Conservation (phyloP, 345 rosid species). For the Combretum micranthum region DNA sequence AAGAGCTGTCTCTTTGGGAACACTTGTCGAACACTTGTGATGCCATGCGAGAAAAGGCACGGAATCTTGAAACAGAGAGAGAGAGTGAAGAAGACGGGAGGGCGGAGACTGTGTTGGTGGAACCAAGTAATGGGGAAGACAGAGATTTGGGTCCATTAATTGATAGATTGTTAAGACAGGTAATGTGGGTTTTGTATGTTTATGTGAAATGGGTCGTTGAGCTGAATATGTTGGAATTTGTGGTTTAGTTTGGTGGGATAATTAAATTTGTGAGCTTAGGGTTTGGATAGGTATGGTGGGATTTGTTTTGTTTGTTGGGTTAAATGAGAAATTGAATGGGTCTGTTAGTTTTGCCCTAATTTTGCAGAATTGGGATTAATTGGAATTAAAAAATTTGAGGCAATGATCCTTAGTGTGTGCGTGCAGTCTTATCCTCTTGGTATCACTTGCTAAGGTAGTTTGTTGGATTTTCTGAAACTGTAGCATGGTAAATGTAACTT, state of each 20-base stretch:
- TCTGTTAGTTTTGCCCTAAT: neutral
- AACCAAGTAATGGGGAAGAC: slow-evolving; percentile 3
- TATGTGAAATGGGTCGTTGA: neutral
- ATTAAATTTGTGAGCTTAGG: neutral
- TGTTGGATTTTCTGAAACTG: too few species aligned
- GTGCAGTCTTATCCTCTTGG: too few species aligned
- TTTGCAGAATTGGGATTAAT: neutral
- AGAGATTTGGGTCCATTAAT: slow-evolving; percentile 21
- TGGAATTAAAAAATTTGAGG: neutral
- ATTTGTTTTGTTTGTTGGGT: neutral
- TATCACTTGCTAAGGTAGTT: too few species aligned
- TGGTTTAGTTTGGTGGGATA: slow-evolving; percentile 6
- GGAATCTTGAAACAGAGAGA: slow-evolving; percentile 15
- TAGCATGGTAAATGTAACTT: neutral
- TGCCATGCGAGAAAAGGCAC: slow-evolving; percentile 40
- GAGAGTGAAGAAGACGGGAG: slow-evolving; percentile 10
- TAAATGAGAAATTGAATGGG: neutral
- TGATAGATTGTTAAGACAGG: slow-evolving; percentile 59
- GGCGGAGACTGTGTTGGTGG: slow-evolving; percentile 6
- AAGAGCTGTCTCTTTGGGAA: slow-evolving; percentile 64
- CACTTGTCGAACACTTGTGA: slow-evolving; percentile 45
- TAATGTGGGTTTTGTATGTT: slow-evolving; percentile 23
- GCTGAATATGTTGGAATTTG: neutral
- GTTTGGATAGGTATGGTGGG: neutral
- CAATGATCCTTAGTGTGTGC: too few species aligned